Evolutionary conservation across 1,284 basidiomycete species (phyloP).

Genomic region (Earliella scabrosa): DNA sequence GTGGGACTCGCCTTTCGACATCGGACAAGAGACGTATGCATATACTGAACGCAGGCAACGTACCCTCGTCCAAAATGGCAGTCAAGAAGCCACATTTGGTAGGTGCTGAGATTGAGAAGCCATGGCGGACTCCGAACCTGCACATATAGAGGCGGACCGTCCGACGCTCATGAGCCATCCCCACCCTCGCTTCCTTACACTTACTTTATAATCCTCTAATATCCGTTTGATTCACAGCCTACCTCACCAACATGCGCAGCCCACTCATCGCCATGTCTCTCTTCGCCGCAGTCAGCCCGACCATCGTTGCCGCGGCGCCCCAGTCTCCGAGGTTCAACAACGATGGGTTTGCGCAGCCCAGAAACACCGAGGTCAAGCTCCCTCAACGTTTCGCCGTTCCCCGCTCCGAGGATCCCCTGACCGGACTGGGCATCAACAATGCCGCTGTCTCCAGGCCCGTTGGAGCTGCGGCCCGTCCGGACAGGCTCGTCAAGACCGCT

Average conservation of each 20-base stretch:
- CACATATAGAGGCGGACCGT: slow-evolving; percentile 2
- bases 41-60: too few relatives aligned
- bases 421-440: not conserved
- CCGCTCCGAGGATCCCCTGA: not conserved
- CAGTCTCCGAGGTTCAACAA: slow-evolving; percentile 19
- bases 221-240: slow-evolving; percentile 1
- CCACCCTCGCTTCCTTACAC: slow-evolving; percentile 7
- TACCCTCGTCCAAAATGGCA: slow-evolving; percentile 9
- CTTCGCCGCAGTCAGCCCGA: slow-evolving; percentile 30
- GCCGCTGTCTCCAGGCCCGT: too few relatives aligned
- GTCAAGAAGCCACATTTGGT: slow-evolving; percentile 12
- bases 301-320: slow-evolving; percentile 29
- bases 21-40: too few relatives aligned
- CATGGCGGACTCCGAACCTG: slow-evolving; percentile 20
- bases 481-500: too few relatives aligned
- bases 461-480: too few relatives aligned
- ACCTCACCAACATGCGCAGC: slow-evolving; percentile 29
- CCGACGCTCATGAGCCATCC: not conserved
- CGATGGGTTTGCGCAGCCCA: slow-evolving; percentile 3
- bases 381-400: slow-evolving; percentile 6
- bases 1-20: too few relatives aligned
- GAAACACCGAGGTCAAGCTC: slow-evolving; percentile 8
- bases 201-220: slow-evolving; percentile 17
- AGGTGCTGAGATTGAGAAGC: slow-evolving; percentile 26
- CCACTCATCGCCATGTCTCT: slow-evolving; percentile 33